These are phyloP conservation scores for Cubamyces lactineus DNA, from an alignment of 768 basidiomycete species.

Conservation along the genomic window DNA sequence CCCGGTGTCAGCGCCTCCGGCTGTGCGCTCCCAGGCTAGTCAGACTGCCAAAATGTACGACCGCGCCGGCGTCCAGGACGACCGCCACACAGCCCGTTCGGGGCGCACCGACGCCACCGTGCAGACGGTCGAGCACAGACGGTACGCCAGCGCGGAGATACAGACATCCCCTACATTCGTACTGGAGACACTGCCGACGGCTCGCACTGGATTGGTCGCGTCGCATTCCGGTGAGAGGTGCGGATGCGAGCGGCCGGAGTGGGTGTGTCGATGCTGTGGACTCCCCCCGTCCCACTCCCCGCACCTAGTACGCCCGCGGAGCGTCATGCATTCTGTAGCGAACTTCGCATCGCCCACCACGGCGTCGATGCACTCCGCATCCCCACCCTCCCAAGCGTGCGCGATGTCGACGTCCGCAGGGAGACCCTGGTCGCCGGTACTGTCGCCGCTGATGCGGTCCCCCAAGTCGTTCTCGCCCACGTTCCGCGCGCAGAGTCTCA, in stretches of 20 bases:
- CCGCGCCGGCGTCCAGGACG: slow-evolving; percentile 11
- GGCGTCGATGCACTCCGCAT: too few species aligned
- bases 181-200: background rate
- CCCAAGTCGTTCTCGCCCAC: background rate
- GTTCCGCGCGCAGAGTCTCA: background rate
- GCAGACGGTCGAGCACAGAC: background rate
- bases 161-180: background rate
- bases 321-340: background rate
- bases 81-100: background rate
- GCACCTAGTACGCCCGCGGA: background rate
- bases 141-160: background rate
- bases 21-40: background rate
- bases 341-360: background rate
- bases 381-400: too few species aligned
- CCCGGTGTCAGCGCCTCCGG: background rate
- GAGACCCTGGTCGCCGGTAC: background rate
- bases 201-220: background rate
- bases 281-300: background rate
- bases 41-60: background rate
- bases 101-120: background rate
- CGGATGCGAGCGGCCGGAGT: slow-evolving; percentile 1
- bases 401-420: too few species aligned
- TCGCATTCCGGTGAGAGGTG: background rate
- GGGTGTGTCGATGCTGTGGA: slow-evolving; percentile 11
- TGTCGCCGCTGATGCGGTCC: background rate